Evolutionary conservation across 106 monocot genomes (phyloP).

Genomic region (Ottelia alismoides): DNA sequence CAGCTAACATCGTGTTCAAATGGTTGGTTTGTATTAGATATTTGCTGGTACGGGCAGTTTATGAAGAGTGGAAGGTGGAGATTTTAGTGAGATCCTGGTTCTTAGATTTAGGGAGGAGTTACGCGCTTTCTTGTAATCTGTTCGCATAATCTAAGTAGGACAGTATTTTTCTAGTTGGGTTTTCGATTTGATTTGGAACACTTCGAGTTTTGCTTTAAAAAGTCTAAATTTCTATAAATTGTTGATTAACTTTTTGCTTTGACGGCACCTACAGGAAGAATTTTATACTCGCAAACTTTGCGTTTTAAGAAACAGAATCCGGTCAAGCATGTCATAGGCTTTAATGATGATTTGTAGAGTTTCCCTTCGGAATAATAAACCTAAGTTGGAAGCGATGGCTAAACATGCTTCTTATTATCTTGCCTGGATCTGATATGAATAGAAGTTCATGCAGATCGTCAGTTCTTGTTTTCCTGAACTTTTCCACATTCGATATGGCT

Average conservation of each 20-base stretch:
- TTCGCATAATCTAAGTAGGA: not conserved
- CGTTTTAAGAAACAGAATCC: too few species aligned
- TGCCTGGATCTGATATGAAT: too few species aligned
- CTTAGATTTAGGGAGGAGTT: too few species aligned
- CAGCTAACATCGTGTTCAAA: not conserved
- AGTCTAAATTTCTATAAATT: not conserved
- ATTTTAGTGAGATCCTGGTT: too few species aligned
- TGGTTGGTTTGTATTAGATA: not conserved
- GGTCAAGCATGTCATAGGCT: not conserved
- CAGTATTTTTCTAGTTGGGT: not conserved
- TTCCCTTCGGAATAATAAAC: not conserved
- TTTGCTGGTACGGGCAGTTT: too few species aligned
- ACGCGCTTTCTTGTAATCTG: not conserved
- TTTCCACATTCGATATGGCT: not conserved
- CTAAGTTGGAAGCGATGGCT: not conserved
- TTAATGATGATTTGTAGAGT: not conserved
- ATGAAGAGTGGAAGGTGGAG: too few species aligned
- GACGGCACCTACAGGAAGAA: too few species aligned
- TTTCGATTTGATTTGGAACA: not conserved
- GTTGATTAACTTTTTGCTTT: not conserved
- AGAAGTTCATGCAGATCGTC: too few species aligned
- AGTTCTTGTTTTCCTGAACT: too few species aligned
- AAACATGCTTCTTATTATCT: not conserved
- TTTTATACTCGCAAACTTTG: too few species aligned
- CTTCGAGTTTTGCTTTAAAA: not conserved